Evolutionary conservation across 169 alveolate species (phyloP).

Genomic region (Plasmodium ovale): DNA sequence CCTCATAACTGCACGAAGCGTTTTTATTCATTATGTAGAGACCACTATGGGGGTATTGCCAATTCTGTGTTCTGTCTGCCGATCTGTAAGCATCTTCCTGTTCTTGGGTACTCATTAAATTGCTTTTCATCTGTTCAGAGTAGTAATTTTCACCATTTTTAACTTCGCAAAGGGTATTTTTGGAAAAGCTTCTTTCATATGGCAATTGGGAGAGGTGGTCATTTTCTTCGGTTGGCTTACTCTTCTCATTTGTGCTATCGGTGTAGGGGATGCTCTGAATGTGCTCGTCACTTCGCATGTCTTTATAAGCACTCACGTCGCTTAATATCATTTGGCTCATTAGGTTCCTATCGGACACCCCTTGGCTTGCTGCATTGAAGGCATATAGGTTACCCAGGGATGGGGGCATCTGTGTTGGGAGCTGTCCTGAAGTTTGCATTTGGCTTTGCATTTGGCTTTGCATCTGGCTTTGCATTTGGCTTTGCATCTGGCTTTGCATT

Average conservation of each 20-base stretch:
- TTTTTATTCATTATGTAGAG: slow-evolving; percentile 4
- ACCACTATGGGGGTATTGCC: not conserved
- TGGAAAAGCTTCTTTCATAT: not conserved
- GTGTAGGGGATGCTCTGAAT: slow-evolving; percentile 23
- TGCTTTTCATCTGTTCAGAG: not conserved
- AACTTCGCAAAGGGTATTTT: not conserved
- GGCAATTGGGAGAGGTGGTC: not conserved
- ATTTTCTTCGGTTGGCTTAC: not conserved
- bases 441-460: no score
- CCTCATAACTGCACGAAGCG: not conserved
- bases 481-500: no score
- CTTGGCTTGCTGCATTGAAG: not conserved
- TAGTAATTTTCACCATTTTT: not conserved
- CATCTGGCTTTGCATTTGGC: no score
- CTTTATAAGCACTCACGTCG: not conserved
- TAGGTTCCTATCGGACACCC: not conserved
- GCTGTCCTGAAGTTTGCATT: no score
- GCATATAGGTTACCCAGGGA: no score
- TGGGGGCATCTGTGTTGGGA: no score
- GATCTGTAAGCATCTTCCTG: not conserved
- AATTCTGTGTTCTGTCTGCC: not conserved
- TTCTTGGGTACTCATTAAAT: not conserved
- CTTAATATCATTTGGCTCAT: not conserved
- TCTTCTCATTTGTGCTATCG: slow-evolving; percentile 16
- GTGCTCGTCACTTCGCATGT: slow-evolving; percentile 6